phyloP scores from a whole-genome alignment of 108 stramenopile genomes.

The Nitzschia sp. region DNA sequence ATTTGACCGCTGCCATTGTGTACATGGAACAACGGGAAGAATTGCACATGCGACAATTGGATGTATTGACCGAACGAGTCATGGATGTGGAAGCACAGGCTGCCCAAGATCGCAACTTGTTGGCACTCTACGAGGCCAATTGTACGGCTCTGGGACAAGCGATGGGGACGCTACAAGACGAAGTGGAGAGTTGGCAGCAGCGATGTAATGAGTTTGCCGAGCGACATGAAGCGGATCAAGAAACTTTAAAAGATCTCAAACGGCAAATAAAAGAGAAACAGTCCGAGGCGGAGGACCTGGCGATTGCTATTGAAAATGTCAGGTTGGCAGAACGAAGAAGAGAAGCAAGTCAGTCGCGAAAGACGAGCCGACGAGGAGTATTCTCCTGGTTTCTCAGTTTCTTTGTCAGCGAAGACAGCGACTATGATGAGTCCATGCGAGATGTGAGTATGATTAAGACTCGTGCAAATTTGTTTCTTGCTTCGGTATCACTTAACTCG shows the following conservation, averaged over 20 bases:
- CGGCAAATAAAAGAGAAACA: conserved; percentile 47
- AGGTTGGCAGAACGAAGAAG: conserved; percentile 37
- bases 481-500: not conserved
- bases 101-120: conserved; percentile 55
- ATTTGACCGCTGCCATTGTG: conserved; percentile 36
- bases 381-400: conserved; percentile 41
- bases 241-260: conserved; percentile 33
- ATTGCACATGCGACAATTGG: conserved; percentile 56
- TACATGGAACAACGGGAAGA: conserved; percentile 51
- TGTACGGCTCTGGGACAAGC: conserved; percentile 53
- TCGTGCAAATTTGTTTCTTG: not conserved
- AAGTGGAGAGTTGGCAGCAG: conserved; percentile 51
- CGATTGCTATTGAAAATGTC: conserved; percentile 45
- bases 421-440: conserved; percentile 21
- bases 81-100: conserved; percentile 63
- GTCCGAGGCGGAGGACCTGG: conserved; percentile 59
- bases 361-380: conserved; percentile 19
- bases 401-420: conserved; percentile 12
- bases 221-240: conserved; percentile 33
- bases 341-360: not conserved
- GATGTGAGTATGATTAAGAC: too few relatives aligned
- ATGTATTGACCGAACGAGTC: conserved; percentile 75
- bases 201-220: conserved; percentile 37
- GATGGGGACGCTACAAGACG: conserved; percentile 43
- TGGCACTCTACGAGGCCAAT: conserved; percentile 66